Evolutionary conservation across 2,329 filamentous ascomycete genomes (phyloP).

Genomic region (Fusarium haematococcum): DNA sequence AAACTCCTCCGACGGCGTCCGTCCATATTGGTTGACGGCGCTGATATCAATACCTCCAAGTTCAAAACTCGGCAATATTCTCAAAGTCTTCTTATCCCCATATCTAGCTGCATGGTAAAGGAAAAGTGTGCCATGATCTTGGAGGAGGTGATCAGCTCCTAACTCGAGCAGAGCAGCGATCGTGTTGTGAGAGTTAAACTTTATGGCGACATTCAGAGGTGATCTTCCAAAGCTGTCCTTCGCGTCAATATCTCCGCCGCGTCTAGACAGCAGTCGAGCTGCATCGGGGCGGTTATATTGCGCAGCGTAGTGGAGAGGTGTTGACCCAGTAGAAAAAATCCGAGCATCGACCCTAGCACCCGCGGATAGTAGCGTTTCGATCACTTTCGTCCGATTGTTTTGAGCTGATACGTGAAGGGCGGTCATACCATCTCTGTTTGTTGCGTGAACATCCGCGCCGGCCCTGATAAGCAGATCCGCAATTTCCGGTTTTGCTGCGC

Average conservation of each 20-base stretch:
- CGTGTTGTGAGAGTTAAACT: fast-evolving
- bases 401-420: neutral
- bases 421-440: fast-evolving
- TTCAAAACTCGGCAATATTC: neutral
- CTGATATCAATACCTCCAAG: neutral
- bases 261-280: neutral
- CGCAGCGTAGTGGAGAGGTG: neutral
- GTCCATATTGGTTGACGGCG: neutral
- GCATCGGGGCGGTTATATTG: neutral
- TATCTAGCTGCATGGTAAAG: fast-evolving
- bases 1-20: neutral
- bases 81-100: neutral
- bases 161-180: neutral
- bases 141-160: neutral
- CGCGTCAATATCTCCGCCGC: neutral
- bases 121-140: neutral
- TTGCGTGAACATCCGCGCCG: neutral
- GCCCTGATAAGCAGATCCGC: neutral
- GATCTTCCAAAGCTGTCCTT: neutral
- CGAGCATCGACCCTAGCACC: neutral
- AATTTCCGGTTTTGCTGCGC: neutral
- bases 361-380: neutral
- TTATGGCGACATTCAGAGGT: neutral
- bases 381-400: fast-evolving
- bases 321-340: fast-evolving